phyloP scores from a whole-genome alignment of 768 basidiomycete species.

The Leccinum longicurvipes region DNA sequence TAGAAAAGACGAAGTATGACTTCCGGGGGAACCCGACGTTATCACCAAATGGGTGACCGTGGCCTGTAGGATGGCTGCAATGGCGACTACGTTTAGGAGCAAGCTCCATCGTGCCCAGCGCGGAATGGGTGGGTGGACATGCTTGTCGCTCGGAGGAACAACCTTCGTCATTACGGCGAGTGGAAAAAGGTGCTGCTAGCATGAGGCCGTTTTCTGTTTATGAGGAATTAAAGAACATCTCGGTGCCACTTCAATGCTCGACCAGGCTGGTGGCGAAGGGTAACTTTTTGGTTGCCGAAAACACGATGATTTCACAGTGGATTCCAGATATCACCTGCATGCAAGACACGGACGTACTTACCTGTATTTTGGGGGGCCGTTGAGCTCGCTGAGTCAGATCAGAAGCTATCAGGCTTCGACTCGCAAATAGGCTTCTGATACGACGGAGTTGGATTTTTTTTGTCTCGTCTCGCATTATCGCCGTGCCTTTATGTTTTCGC shows the following conservation, averaged over 20 bases:
- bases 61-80: conserved; percentile 13
- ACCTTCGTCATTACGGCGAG: not conserved
- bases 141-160: not conserved
- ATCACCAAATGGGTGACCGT: not conserved
- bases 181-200: not conserved
- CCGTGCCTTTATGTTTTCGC: too few relatives aligned
- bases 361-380: not conserved
- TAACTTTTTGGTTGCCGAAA: not conserved
- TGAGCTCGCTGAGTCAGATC: not conserved
- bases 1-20: not conserved
- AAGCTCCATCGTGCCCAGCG: conserved; percentile 18
- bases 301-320: not conserved
- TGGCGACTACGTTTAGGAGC: conserved; percentile 7
- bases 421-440: not conserved
- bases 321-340: not conserved
- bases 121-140: conserved; percentile 1
- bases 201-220: not conserved
- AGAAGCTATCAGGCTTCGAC: too few relatives aligned
- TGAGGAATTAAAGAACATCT: not conserved
- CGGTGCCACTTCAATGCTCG: not conserved
- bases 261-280: not conserved
- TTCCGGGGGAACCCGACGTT: not conserved
- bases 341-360: too few relatives aligned
- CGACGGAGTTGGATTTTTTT: not conserved
- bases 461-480: not conserved